Evolutionary conservation across 495 filamentous ascomycete species (phyloP), one percentile per base, ranked within the genome.

Genomic region (Bathelium albidoporum): DNA sequence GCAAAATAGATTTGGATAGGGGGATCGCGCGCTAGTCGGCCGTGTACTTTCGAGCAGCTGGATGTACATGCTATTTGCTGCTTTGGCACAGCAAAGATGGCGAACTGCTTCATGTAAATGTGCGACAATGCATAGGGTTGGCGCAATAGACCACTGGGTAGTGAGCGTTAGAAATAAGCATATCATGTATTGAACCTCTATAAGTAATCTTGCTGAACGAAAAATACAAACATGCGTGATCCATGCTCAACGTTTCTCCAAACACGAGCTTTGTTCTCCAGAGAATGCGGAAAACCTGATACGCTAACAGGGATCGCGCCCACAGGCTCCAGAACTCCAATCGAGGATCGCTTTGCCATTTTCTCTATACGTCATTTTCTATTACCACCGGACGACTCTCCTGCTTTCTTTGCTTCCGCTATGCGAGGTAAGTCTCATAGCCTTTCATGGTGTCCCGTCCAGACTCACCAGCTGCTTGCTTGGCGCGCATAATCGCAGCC

Each of bases 401-500:
- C n/a, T 29, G 49, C 20, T 29, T 55, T 55, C 49, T 55, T 55
- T 9, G 49, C 49, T 28, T 55, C 49, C 49, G 49, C 49, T 55
- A 29, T 55, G 9, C 3, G 4, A 20, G 20, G 3, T 49, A 7
- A 49, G 43, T n/a, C 18, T 18, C 43, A 3, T 49, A 11, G 4
- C 20, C 43, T 49, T 14, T 7, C 18, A 3, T 20, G 9, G 18
- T 3, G 36, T 9, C 43, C n/a, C 49, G 12, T 26, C 24, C 24
- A 34, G 5, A 64, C 69, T 59, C 80, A 96, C 91, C 91, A 65
- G 86, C 87, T 65, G 79, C 82, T 76, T 97, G 92, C 82, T 97
- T 97, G 75, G 87, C 82, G 41, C 89, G 83, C 92, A 97, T 97
- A 73, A 89, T 91, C 41, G 82, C 80, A 24, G 92, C 91, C 59